Percentiles rank a stretch among this genome's conserved stretches.
Conservation (phyloP, 768 basidiomycete species). For the Pulveroboletus sp. region DNA sequence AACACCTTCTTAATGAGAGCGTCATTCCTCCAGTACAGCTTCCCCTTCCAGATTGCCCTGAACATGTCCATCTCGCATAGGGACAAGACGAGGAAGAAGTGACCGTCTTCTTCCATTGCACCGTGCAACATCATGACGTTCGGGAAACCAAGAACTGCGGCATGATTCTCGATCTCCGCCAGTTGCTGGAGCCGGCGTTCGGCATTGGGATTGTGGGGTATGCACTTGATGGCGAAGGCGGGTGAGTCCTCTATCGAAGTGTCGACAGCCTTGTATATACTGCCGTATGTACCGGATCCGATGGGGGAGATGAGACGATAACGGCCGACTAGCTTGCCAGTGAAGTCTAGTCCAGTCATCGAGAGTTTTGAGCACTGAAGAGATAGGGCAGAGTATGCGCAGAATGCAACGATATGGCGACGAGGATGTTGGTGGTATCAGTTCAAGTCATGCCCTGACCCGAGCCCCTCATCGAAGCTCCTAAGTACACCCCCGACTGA, state of each 20-base stretch:
- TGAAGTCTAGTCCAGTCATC: slow-evolving; percentile 37
- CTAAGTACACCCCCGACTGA: neutral
- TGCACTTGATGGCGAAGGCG: slow-evolving; percentile 72
- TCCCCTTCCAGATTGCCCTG: slow-evolving; percentile 45
- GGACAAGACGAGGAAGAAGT: slow-evolving; percentile 65
- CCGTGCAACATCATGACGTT: slow-evolving; percentile 66
- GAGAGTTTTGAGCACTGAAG: neutral
- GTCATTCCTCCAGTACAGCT: slow-evolving; percentile 51
- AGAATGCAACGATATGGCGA: neutral
- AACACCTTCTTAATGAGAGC: slow-evolving; percentile 61
- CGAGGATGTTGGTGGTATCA: neutral
- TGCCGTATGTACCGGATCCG: slow-evolving; percentile 72
- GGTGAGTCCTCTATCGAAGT: slow-evolving; percentile 32
- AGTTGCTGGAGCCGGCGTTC: slow-evolving; percentile 54
- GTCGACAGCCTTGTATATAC: slow-evolving; percentile 71
- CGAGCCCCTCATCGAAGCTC: neutral
- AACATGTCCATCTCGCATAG: slow-evolving; percentile 64
- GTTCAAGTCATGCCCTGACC: neutral
- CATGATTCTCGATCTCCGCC: slow-evolving; percentile 61
- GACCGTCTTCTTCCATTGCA: slow-evolving; percentile 51
- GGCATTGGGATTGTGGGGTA: slow-evolving; percentile 47
- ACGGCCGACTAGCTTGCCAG: slow-evolving; percentile 50
- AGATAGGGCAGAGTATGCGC: too few relatives aligned
- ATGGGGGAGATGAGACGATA: slow-evolving; percentile 58
- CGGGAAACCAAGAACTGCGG: slow-evolving; percentile 37